phyloP scores from a whole-genome alignment of 331 rosid species.

The Pyrus hybrid region DNA sequence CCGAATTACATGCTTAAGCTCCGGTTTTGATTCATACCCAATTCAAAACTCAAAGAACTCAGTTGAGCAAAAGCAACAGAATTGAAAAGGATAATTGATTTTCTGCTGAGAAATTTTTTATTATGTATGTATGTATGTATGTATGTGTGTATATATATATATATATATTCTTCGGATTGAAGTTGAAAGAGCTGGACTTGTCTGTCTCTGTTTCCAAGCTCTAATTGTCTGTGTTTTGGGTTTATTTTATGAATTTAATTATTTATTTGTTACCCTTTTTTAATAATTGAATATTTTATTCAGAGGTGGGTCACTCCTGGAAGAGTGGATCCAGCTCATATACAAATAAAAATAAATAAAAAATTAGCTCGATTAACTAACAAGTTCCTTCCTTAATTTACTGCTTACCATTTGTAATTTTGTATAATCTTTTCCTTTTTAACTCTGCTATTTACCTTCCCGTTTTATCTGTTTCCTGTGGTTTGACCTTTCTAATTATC shows the following conservation, averaged over 20 bases:
- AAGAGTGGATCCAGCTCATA: slow-evolving; percentile 98
- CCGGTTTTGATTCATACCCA: slow-evolving; percentile 10
- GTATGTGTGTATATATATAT: no score
- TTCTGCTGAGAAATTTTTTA: neutral
- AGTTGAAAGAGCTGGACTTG: slow-evolving; percentile 21
- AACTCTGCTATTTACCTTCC: neutral
- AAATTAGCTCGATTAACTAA: slow-evolving; percentile 27
- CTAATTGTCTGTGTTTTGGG: slow-evolving; percentile 30
- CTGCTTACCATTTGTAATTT: slow-evolving; percentile 1
- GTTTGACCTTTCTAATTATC: neutral
- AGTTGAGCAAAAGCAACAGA: slow-evolving; percentile 14
- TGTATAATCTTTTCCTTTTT: neutral
- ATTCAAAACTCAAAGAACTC: slow-evolving; percentile 34
- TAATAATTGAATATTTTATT: slow-evolving; percentile 11
- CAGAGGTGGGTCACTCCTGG: slow-evolving; percentile 46
- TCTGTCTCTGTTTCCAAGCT: slow-evolving; percentile 29
- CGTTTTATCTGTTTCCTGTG: neutral
- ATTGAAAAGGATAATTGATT: slow-evolving; percentile 17
- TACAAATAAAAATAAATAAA: neutral
- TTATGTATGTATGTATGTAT: neutral
- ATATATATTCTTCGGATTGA: slow-evolving; percentile 12
- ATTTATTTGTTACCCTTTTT: neutral
- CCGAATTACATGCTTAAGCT: slow-evolving; percentile 27
- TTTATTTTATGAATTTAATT: slow-evolving; percentile 19
- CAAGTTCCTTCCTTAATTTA: slow-evolving; percentile 20